A percentile compares a stretch with the other conserved stretches of the same genome.
Evolutionary conservation across 225 moss, liverwort and hornwort species (phyloP).

Genomic region (Pseudoscleropodium purum): DNA sequence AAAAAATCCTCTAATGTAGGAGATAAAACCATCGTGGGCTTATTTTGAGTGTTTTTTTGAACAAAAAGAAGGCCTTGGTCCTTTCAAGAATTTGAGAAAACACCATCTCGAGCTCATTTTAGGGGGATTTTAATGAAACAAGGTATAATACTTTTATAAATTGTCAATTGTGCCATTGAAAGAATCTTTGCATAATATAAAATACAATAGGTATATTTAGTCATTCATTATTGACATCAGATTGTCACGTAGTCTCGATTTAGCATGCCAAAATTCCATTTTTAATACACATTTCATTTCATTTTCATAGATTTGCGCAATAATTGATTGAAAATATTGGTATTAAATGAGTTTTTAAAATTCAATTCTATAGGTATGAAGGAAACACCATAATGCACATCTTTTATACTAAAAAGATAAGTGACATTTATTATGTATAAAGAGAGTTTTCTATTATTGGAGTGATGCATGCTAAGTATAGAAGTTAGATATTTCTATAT

Average conservation of each 20-base stretch:
- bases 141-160: neutral
- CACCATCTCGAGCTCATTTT: accelerated
- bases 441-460: neutral
- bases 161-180: neutral
- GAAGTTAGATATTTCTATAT: too few relatives aligned
- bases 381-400: neutral
- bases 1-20: too few relatives aligned
- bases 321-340: neutral
- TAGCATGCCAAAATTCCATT: neutral
- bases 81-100: neutral
- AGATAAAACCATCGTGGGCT: too few relatives aligned
- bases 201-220: neutral
- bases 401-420: neutral
- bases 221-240: neutral
- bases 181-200: neutral
- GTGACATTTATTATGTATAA: neutral
- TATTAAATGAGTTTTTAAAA: neutral
- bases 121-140: too few relatives aligned
- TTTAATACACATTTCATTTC: neutral
- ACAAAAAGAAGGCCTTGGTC: neutral
- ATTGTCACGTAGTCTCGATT: neutral
- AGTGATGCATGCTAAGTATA: too few relatives aligned
- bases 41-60: too few relatives aligned
- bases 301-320: neutral
- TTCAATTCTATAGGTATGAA: neutral